Evolutionary conservation across 179 eudicot species (phyloP), one percentile per base, ranked within the genome.

Genomic region (Gypsophila paniculata): DNA sequence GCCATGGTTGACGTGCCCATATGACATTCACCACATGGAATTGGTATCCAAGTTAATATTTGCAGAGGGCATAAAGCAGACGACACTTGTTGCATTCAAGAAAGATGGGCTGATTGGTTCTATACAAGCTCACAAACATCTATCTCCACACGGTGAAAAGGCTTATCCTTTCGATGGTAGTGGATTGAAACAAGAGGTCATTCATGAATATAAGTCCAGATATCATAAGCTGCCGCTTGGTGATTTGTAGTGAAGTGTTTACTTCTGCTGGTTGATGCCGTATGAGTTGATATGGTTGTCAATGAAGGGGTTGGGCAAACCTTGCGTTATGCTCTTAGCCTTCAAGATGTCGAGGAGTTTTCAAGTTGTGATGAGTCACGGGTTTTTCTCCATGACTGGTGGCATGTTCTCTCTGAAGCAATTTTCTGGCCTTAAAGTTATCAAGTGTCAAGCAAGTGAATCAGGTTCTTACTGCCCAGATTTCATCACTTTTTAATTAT

Each of bases 1-100:
- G 39, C 22, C 58, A 49, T 67, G 70, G 39, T 25, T 67, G 38
- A 5, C 26, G 17, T 67, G 70, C 38, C 58, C 59, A 17, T 49
- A 22, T 51, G 59, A 68, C 18, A 5, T 10, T 61, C 18, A 29
- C 18, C 65, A 61, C 65, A 23, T 26, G 4, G 36, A 59, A 8
- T 23, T 59, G 36, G 36, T 59, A n/a, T 12, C 36, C 36, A 59
- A 59, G 4, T 0, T 2, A 22, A 12, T 58, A 23, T 58, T 58
- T 11, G 32, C 3, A 22, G 29, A 23, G 61, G 26, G 29, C 61
- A 3, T 21, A 9, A 2, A 9, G 4, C 58, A 53, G 10, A 59
- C 13, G 2, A 22, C 17, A 4, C 36, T 59, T 13, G 17, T 59
- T 3, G 63, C 63, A 59, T 23, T 59, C 19, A 12, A 26, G 17